Percentiles rank a stretch among this genome's conserved stretches.
Conservation (phyloP, 768 basidiomycete species). For the Tulasnella sp. region DNA sequence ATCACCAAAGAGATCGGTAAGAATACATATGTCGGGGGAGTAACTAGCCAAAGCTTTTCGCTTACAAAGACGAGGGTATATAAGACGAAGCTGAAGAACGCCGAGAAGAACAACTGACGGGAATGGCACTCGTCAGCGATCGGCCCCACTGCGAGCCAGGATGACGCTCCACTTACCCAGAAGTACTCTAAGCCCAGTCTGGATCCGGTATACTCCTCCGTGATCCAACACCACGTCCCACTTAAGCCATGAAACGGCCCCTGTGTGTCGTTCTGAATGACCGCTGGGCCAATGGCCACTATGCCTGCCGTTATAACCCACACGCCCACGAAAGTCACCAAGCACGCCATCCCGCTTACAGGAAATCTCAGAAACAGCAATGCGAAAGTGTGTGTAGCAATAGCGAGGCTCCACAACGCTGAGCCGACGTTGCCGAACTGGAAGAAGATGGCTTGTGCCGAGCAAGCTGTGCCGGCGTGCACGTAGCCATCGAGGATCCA, state of each 20-base stretch:
- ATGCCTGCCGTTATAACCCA: constrained; percentile 1
- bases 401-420: constrained; percentile 12
- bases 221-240: constrained; percentile 16
- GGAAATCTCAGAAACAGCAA: constrained; percentile 8
- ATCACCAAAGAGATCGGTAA: neutral
- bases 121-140: no score
- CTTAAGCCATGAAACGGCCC: constrained; percentile 7
- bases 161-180: constrained; percentile 15
- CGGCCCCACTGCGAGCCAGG: no score
- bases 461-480: neutral
- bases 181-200: constrained; percentile 13
- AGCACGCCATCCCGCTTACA: neutral
- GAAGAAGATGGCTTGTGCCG: neutral
- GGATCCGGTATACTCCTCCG: constrained; percentile 10
- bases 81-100: constrained; percentile 4
- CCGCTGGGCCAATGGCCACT: neutral
- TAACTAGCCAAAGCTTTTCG: neutral
- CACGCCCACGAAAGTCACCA: neutral
- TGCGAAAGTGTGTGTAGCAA: constrained; percentile 7
- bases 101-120: constrained; percentile 14
- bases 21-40: neutral
- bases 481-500: neutral
- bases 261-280: constrained; percentile 3
- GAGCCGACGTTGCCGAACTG: constrained; percentile 15
- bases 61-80: constrained; percentile 6